A percentile compares a stretch with the other conserved stretches of the same genome.
Conservation (phyloP, 805 yeast genomes). For the Candida andamanensis region DNA sequence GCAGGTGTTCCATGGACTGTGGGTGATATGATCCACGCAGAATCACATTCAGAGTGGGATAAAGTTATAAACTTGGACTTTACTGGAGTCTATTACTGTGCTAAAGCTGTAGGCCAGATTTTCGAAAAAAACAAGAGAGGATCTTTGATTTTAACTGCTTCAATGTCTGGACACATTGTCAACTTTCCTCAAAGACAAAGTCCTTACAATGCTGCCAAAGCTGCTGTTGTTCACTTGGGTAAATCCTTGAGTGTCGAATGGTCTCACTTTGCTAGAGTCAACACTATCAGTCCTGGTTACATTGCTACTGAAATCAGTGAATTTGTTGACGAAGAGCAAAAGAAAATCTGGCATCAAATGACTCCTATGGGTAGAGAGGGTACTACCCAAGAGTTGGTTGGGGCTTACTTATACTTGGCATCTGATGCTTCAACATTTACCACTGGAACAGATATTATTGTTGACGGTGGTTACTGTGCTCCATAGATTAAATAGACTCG, state of each 20-base stretch:
- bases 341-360: slow-evolving; percentile 34
- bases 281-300: slow-evolving; percentile 42
- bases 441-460: slow-evolving; percentile 41
- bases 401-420: slow-evolving; percentile 42
- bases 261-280: slow-evolving; percentile 44
- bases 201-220: slow-evolving; percentile 45
- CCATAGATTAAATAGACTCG: not conserved
- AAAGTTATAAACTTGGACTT: slow-evolving; percentile 36
- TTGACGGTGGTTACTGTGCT: slow-evolving; percentile 44
- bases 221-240: slow-evolving; percentile 39
- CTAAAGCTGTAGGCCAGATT: slow-evolving; percentile 36
- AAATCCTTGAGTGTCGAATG: slow-evolving; percentile 43
- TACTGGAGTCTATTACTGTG: slow-evolving; percentile 40
- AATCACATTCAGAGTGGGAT: slow-evolving; percentile 30
- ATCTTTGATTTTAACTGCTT: slow-evolving; percentile 41
- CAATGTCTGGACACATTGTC: slow-evolving; percentile 45
- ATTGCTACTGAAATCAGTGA: slow-evolving; percentile 36
- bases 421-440: slow-evolving; percentile 40
- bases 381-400: slow-evolving; percentile 39
- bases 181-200: slow-evolving; percentile 43
- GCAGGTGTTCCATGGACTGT: slow-evolving; percentile 84
- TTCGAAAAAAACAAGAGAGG: slow-evolving; percentile 37
- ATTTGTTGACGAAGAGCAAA: slow-evolving; percentile 28
- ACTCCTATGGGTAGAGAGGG: slow-evolving; percentile 46
- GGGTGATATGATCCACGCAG: slow-evolving; percentile 44